A percentile compares a stretch with the other conserved stretches of the same genome.
These are phyloP conservation scores for Aspergillus sp. DNA, from an alignment of 2,329 filamentous ascomycete species.

Conservation along the genomic window DNA sequence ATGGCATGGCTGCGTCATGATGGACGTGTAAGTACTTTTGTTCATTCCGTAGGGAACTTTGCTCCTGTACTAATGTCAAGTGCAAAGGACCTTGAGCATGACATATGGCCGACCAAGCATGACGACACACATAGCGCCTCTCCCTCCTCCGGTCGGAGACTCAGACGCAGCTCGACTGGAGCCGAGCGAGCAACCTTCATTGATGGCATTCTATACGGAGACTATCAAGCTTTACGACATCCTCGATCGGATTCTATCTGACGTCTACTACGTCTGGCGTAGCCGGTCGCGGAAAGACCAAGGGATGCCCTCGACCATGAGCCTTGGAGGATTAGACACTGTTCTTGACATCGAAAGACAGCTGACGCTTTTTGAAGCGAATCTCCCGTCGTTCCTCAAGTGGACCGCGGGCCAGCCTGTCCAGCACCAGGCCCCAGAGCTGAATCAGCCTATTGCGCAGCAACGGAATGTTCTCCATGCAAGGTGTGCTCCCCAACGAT, in stretches of 20 bases:
- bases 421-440: not conserved
- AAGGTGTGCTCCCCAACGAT: too few species aligned
- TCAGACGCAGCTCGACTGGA: conserved; percentile 1
- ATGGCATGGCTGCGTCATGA: conserved; percentile 47
- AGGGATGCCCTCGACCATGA: not conserved
- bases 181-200: conserved; percentile 17
- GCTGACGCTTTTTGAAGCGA: conserved; percentile 30
- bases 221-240: conserved; percentile 35
- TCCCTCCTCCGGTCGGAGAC: conserved; percentile 27
- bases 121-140: conserved; percentile 33
- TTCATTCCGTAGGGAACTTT: not conserved
- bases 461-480: conserved; percentile 37
- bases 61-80: not conserved
- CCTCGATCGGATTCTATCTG: conserved; percentile 40
- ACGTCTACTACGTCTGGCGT: conserved; percentile 40
- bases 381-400: conserved; percentile 29
- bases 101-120: conserved; percentile 43
- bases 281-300: conserved; percentile 16
- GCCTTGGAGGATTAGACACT: conserved; percentile 24
- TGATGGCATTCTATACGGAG: conserved; percentile 34
- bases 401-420: conserved; percentile 23
- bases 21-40: conserved; percentile 39
- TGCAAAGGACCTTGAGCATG: conserved; percentile 43
- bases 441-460: conserved; percentile 7
- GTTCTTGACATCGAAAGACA: conserved; percentile 36